A percentile compares a stretch with the other conserved stretches of the same genome.
These are phyloP conservation scores for Mytilinidion resinicola DNA, from an alignment of 495 filamentous ascomycete genomes.

Conservation along the genomic window DNA sequence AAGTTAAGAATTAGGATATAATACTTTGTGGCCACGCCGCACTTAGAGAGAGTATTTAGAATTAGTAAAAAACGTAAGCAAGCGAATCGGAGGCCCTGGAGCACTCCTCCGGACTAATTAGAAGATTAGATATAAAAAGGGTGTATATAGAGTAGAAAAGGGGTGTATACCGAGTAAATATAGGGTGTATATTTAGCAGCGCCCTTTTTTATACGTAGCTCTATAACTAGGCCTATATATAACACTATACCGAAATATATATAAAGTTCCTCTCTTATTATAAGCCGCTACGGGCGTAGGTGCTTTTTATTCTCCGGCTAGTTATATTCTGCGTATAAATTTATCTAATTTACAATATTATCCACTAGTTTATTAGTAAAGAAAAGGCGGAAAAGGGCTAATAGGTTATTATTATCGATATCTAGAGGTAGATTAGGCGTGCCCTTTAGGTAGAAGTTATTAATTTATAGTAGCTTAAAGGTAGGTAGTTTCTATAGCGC, in stretches of 20 bases:
- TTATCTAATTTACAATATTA: background rate
- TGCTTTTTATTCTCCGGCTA: background rate
- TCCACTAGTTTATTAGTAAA: background rate
- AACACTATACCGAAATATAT: background rate
- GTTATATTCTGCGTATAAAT: background rate
- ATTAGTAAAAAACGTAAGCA: too few relatives aligned
- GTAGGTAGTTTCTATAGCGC: background rate
- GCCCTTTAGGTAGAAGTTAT: background rate
- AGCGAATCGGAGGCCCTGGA: too few relatives aligned
- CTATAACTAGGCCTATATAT: background rate
- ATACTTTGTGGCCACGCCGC: too few relatives aligned
- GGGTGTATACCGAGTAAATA: too few relatives aligned
- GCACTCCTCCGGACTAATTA: too few relatives aligned
- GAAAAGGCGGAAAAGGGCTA: background rate
- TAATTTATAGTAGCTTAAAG: background rate
- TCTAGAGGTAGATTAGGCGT: background rate
- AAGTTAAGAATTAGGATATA: too few relatives aligned
- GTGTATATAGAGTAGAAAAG: too few relatives aligned
- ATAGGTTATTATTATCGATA: background rate
- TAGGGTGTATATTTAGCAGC: too few relatives aligned
- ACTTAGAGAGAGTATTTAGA: too few relatives aligned
- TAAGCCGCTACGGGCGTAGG: background rate
- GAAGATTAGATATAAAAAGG: too few relatives aligned
- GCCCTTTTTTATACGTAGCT: background rate
- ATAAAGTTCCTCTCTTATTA: constrained; percentile 1